A percentile compares a stretch with the other conserved stretches of the same genome.
These are phyloP conservation scores for Umbelopsis sp. DNA, from an alignment of 371 early-diverging fungal species.

Conservation along the genomic window DNA sequence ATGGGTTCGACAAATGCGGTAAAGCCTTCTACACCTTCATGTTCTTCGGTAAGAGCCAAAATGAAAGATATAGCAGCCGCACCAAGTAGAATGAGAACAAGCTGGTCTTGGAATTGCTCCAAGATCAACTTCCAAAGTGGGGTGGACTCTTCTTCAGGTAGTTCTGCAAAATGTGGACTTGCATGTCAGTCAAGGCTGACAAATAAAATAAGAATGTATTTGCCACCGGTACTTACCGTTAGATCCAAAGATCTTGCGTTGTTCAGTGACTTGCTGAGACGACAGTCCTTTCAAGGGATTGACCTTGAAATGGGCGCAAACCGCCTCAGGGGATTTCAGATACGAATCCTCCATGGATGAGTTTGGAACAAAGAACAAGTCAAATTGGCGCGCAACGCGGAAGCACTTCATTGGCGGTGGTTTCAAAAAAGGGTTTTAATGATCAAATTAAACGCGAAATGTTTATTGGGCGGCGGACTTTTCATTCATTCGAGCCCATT, in stretches of 20 bases:
- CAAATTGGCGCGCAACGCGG: conserved; percentile 8
- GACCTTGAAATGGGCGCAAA: conserved; percentile 69
- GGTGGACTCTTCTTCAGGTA: conserved; percentile 85
- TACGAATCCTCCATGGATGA: conserved; percentile 68
- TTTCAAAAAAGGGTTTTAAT: background rate
- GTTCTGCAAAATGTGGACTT: conserved; percentile 43
- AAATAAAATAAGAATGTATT: background rate
- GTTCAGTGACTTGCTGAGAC: conserved; percentile 57
- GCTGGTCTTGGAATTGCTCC: conserved; percentile 97
- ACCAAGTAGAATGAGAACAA: conserved; percentile 90
- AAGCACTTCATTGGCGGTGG: conserved; percentile 5
- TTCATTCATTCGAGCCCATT: background rate
- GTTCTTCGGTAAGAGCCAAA: conserved; percentile 88
- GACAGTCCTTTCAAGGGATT: conserved; percentile 62
- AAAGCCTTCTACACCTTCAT: conserved; percentile 47
- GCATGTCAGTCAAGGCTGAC: background rate
- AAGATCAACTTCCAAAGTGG: conserved; percentile 91
- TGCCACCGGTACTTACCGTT: conserved; percentile 63
- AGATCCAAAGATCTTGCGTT: conserved; percentile 64
- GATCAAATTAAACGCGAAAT: background rate
- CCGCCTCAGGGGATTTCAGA: conserved; percentile 67
- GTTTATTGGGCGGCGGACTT: background rate
- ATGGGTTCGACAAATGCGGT: conserved; percentile 97
- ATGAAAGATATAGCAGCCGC: conserved; percentile 94
- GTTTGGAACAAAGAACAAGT: conserved; percentile 17